Percentiles rank a stretch among this genome's conserved stretches.
These are phyloP conservation scores for Fusarium algeriense DNA, from an alignment of 2,329 filamentous ascomycete species.

Conservation along the genomic window DNA sequence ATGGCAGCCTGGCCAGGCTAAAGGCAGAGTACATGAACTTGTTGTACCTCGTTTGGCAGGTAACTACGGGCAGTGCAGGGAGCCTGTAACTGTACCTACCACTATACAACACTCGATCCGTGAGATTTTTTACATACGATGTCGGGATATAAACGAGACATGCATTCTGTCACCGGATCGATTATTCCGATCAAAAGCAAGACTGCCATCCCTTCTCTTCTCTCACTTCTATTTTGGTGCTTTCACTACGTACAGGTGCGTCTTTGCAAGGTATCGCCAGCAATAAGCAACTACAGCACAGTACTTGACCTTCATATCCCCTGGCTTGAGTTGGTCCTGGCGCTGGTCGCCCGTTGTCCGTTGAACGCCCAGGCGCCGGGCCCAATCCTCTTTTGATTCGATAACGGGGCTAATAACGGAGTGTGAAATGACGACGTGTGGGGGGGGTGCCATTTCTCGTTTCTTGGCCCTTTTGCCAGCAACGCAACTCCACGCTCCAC, in stretches of 20 bases:
- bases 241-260: not conserved
- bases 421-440: slow-evolving; percentile 48
- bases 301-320: slow-evolving; percentile 1
- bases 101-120: slow-evolving; percentile 3
- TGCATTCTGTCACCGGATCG: slow-evolving; percentile 15
- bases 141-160: slow-evolving; percentile 24
- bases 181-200: slow-evolving; percentile 13
- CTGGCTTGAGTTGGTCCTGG: slow-evolving; percentile 32
- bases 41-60: slow-evolving; percentile 24
- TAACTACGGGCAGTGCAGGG: slow-evolving; percentile 13
- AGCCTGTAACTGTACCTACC: slow-evolving; percentile 13
- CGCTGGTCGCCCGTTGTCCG: slow-evolving; percentile 38
- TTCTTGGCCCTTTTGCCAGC: slow-evolving; percentile 42
- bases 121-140: not conserved
- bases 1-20: slow-evolving; percentile 31
- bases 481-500: slow-evolving; percentile 29
- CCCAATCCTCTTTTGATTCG: slow-evolving; percentile 46
- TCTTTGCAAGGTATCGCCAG: not conserved
- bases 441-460: slow-evolving; percentile 43
- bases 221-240: not conserved
- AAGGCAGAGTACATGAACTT: slow-evolving; percentile 27
- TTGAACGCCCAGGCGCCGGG: slow-evolving; percentile 41
- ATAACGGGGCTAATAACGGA: slow-evolving; percentile 47
- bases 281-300: not conserved
- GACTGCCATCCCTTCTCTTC: not conserved